phyloP scores from a whole-genome alignment of 2,329 filamentous ascomycete genomes.

The Aspergillus candidus region DNA sequence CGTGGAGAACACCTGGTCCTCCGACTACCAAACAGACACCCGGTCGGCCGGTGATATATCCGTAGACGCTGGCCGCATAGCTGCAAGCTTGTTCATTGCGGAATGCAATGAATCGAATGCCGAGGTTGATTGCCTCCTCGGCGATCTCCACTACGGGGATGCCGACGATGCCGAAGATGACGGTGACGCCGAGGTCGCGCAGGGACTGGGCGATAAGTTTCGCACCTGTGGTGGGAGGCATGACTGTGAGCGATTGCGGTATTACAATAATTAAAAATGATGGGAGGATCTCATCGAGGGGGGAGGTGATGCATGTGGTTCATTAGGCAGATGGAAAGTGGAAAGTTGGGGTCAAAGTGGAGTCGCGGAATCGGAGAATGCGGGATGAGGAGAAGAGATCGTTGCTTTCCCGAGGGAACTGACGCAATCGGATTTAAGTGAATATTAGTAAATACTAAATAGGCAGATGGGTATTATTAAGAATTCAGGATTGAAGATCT shows the following conservation, averaged over 20 bases:
- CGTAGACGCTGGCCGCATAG: constrained; percentile 55
- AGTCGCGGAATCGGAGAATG: no score
- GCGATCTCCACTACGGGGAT: constrained; percentile 53
- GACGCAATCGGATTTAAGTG: no score
- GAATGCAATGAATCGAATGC: constrained; percentile 54
- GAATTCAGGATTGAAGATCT: no score
- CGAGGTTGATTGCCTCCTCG: constrained; percentile 51
- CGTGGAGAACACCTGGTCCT: constrained; percentile 54
- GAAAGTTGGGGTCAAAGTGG: no score
- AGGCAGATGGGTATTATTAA: no score
- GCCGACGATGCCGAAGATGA: constrained; percentile 51
- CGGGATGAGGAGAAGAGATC: no score
- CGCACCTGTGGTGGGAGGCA: constrained; percentile 33
- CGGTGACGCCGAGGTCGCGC: constrained; percentile 44
- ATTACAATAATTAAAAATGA: no score
- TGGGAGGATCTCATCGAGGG: no score
- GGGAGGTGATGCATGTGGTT: no score
- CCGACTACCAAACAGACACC: constrained; percentile 56
- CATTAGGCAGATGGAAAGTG: no score
- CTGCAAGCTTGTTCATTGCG: constrained; percentile 55
- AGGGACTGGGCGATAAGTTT: constrained; percentile 46
- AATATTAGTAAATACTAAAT: no score
- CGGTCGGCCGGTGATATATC: constrained; percentile 51
- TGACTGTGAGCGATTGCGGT: constrained; percentile 5
- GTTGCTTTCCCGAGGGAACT: no score